A percentile compares a stretch with the other conserved stretches of the same genome.
These are phyloP conservation scores for Alnus rubra DNA, from an alignment of 306 rosid species.

Conservation along the genomic window DNA sequence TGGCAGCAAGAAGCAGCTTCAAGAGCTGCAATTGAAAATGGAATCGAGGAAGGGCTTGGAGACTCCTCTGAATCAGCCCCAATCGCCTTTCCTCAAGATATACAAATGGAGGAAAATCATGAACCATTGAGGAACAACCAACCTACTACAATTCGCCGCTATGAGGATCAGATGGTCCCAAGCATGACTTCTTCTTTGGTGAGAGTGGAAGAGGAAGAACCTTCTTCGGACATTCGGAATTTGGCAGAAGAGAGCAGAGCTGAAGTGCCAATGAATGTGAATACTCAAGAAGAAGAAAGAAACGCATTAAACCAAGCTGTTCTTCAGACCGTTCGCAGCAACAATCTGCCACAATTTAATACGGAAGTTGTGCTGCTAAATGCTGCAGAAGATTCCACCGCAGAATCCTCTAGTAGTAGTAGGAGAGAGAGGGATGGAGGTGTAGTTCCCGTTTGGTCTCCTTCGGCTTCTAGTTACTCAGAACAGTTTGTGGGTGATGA, in stretches of 20 bases:
- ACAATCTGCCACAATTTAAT: constrained; percentile 31
- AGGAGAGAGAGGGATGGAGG: constrained; percentile 91
- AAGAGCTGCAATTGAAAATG: constrained; percentile 74
- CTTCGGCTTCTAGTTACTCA: constrained; percentile 56
- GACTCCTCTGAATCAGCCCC: constrained; percentile 70
- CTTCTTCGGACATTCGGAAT: constrained; percentile 52
- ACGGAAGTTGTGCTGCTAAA: constrained; percentile 30
- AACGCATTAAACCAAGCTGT: constrained; percentile 39
- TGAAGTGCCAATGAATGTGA: constrained; percentile 73
- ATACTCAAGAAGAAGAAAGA: constrained; percentile 50
- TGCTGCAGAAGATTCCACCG: constrained; percentile 63
- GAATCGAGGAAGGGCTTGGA: constrained; percentile 92
- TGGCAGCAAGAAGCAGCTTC: constrained; percentile 87
- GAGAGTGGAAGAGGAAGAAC: constrained; percentile 75
- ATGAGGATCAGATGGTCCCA: constrained; percentile 93
- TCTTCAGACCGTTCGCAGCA: constrained; percentile 35
- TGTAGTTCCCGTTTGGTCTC: constrained; percentile 89
- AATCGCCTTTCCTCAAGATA: constrained; percentile 70
- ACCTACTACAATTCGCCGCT: constrained; percentile 44
- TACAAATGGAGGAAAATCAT: constrained; percentile 66
- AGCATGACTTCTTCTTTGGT: constrained; percentile 64
- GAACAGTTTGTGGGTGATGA: constrained; percentile 84
- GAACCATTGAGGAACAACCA: constrained; percentile 56
- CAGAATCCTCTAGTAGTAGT: constrained; percentile 70
- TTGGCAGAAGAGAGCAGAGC: constrained; percentile 58